Percentiles rank a stretch among this genome's conserved stretches.
phyloP scores from a whole-genome alignment of 331 rosid genomes.

The Quercus tomentella region DNA sequence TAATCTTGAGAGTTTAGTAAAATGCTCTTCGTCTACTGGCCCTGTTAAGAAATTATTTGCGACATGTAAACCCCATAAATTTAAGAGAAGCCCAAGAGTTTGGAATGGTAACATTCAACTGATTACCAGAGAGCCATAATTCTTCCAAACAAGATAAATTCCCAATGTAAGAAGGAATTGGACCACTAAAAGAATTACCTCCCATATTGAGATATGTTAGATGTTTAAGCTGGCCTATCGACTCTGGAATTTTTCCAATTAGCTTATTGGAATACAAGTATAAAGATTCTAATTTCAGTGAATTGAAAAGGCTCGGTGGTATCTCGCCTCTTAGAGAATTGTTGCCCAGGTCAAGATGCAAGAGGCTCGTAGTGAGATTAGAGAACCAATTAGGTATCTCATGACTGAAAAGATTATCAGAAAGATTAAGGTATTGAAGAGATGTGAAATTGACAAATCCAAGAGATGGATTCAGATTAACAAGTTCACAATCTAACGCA shows the following conservation, averaged over 20 bases:
- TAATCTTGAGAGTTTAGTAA: neutral
- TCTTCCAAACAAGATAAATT: constrained; percentile 24
- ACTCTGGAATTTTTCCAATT: constrained; percentile 1
- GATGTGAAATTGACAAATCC: constrained; percentile 15
- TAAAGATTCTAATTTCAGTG: no score
- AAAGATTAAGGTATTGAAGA: constrained; percentile 28
- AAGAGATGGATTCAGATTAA: neutral
- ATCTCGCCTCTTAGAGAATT: constrained; percentile 22
- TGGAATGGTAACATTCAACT: constrained; percentile 26
- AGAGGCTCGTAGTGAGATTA: constrained; percentile 10
- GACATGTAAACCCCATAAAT: constrained; percentile 11
- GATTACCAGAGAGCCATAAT: constrained; percentile 13
- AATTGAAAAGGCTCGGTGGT: no score
- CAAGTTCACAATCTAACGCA: constrained; percentile 19
- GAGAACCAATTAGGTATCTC: constrained; percentile 17
- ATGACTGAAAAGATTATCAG: constrained; percentile 22
- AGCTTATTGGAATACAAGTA: no score
- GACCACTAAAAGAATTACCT: constrained; percentile 9
- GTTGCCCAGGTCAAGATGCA: neutral
- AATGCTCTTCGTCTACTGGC: neutral
- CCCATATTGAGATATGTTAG: constrained; percentile 14
- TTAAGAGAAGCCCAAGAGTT: constrained; percentile 10
- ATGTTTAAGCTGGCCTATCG: constrained; percentile 18
- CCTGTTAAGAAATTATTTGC: constrained; percentile 22
- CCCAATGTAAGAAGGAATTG: constrained; percentile 21